Conservation (phyloP, 208 protist species). For the Wallacemonas sp. region DNA sequence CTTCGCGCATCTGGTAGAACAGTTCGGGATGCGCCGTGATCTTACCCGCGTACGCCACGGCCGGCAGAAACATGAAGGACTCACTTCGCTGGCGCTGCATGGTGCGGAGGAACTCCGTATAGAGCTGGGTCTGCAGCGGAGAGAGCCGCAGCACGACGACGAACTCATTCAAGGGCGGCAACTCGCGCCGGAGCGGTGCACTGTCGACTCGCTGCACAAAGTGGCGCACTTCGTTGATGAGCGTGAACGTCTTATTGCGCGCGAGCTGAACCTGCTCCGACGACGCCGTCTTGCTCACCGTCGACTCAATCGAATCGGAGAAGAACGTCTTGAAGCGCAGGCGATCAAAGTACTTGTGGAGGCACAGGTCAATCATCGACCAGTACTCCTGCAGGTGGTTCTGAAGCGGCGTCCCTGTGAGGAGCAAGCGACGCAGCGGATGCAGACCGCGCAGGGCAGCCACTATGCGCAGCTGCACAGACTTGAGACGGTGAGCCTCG, state of each 20-base stretch:
- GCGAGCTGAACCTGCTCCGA: slow-evolving; percentile 53
- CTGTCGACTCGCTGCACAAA: slow-evolving; percentile 88
- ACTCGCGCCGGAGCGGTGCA: slow-evolving; percentile 56
- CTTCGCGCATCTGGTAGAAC: slow-evolving; percentile 47
- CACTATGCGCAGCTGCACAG: slow-evolving; percentile 69
- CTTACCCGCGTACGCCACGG: slow-evolving; percentile 80
- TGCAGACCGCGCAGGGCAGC: slow-evolving; percentile 62
- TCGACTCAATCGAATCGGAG: slow-evolving; percentile 69
- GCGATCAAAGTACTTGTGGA: slow-evolving; percentile 77
- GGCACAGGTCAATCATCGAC: slow-evolving; percentile 89
- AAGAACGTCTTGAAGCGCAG: slow-evolving; percentile 76
- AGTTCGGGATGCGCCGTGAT: slow-evolving; percentile 92
- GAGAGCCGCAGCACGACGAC: slow-evolving; percentile 74
- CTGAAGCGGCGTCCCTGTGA: slow-evolving; percentile 93
- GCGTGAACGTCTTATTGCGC: slow-evolving; percentile 76
- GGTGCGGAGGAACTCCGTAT: slow-evolving; percentile 26
- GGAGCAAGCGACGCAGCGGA: slow-evolving; percentile 81
- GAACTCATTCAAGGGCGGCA: slow-evolving; percentile 82
- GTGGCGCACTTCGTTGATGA: slow-evolving; percentile 72
- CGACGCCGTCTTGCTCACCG: slow-evolving; percentile 51
- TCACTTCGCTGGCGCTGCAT: slow-evolving; percentile 9
- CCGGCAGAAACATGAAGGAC: slow-evolving; percentile 48
- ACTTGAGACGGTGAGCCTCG: slow-evolving; percentile 93
- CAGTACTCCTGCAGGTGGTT: slow-evolving; percentile 93
- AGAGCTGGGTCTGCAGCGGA: slow-evolving; percentile 58